These are phyloP conservation scores for Medicago arabica DNA, from an alignment of 306 rosid species.

Conservation along the genomic window DNA sequence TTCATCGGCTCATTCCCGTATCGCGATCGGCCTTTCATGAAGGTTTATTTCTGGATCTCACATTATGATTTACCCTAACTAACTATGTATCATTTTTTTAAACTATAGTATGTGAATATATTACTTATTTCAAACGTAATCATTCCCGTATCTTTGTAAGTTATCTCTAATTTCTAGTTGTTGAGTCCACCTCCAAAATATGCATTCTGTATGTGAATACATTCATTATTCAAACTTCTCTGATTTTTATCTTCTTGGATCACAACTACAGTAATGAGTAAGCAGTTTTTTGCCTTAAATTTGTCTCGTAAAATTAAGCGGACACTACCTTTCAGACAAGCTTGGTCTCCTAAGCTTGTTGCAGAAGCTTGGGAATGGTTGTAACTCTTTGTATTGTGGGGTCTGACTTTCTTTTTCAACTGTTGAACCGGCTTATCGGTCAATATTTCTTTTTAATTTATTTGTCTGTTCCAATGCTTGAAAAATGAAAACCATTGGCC, in stretches of 20 bases:
- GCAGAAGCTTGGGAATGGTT: too few relatives aligned
- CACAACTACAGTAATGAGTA: background rate
- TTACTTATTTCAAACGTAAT: too few relatives aligned
- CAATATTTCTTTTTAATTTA: too few relatives aligned
- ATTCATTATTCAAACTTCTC: background rate
- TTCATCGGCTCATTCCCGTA: conserved; percentile 86
- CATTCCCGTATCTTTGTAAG: background rate
- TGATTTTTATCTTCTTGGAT: conserved; percentile 17
- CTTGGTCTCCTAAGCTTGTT: background rate
- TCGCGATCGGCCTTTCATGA: conserved; percentile 91
- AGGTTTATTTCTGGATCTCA: conserved; percentile 64
- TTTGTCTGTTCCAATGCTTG: too few relatives aligned
- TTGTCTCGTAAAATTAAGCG: too few relatives aligned
- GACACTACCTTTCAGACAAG: background rate
- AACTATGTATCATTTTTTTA: background rate
- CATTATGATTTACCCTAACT: conserved; percentile 19
- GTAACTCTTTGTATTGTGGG: too few relatives aligned
- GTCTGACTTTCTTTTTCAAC: too few relatives aligned
- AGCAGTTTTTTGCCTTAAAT: too few relatives aligned
- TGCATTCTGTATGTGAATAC: conserved; percentile 23
- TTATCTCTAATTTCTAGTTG: conserved; percentile 10
- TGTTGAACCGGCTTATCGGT: too few relatives aligned
- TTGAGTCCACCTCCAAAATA: conserved; percentile 19
- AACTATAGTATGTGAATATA: too few relatives aligned
- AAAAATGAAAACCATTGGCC: conserved; percentile 29